Evolutionary conservation across 169 alveolate genomes (phyloP).

Genomic region (Miamiensis avidus): DNA sequence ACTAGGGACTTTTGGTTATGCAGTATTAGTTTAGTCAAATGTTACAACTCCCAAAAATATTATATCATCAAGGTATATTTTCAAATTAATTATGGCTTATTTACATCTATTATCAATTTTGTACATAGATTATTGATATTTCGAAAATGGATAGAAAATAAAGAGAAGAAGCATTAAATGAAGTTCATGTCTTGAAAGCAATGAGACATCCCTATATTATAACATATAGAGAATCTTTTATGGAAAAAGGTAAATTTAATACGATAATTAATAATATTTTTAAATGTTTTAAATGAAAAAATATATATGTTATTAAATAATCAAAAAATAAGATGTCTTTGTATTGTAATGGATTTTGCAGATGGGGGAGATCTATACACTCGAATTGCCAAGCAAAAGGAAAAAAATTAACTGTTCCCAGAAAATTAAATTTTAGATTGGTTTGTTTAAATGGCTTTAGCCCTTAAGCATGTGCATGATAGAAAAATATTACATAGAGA

Average conservation of each 20-base stretch:
- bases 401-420: conserved; percentile 59
- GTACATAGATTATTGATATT: conserved; percentile 52
- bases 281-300: neutral
- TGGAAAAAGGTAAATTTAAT: conserved; percentile 67
- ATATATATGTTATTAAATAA: neutral
- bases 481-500: conserved; percentile 83
- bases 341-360: conserved; percentile 91
- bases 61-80: conserved; percentile 75
- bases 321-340: conserved; percentile 56
- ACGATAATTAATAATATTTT: no score
- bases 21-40: conserved; percentile 71
- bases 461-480: conserved; percentile 78
- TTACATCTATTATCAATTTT: neutral
- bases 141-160: conserved; percentile 72
- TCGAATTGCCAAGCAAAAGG: conserved; percentile 61
- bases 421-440: conserved; percentile 81
- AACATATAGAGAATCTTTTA: conserved; percentile 90
- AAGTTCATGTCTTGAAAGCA: conserved; percentile 86
- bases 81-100: neutral
- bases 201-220: conserved; percentile 93
- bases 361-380: conserved; percentile 86
- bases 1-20: conserved; percentile 82
- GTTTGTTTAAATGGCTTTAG: conserved; percentile 85
- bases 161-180: conserved; percentile 72
- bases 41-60: conserved; percentile 53